These are phyloP conservation scores for Aspergillus piperis DNA, from an alignment of 2,329 filamentous ascomycete genomes.

Conservation along the genomic window DNA sequence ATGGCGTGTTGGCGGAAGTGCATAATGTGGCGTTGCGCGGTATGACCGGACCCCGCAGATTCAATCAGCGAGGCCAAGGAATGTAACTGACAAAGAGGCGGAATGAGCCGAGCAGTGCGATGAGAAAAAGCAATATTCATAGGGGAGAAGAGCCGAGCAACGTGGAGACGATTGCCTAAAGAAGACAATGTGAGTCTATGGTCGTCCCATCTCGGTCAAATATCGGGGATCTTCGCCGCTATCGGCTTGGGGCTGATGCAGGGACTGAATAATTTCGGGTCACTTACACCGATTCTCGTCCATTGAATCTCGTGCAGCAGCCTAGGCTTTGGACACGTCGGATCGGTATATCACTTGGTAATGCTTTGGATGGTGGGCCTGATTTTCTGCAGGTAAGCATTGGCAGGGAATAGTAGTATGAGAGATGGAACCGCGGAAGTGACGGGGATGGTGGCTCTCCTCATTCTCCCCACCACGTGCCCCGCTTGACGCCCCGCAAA, in stretches of 20 bases:
- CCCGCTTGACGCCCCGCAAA: too few species aligned
- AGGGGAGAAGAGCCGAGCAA: background rate
- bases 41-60: conserved; percentile 10
- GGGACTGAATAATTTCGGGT: conserved; percentile 1
- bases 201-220: conserved; percentile 17
- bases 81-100: conserved; percentile 1
- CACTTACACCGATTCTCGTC: background rate
- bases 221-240: conserved; percentile 21
- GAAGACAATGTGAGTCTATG: conserved; percentile 4
- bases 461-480: too few species aligned
- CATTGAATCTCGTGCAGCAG: conserved; percentile 3
- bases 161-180: background rate
- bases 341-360: background rate
- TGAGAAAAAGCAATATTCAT: background rate
- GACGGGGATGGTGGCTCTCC: too few species aligned
- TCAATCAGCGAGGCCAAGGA: conserved; percentile 4
- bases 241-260: conserved; percentile 2
- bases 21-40: conserved; percentile 2
- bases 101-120: background rate
- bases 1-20: background rate
- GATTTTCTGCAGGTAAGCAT: background rate
- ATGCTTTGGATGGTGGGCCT: background rate
- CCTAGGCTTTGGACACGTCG: background rate
- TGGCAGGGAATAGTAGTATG: background rate
- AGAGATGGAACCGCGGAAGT: too few species aligned